These are phyloP conservation scores for Colletotrichum horii DNA, from an alignment of 2,329 filamentous ascomycete genomes.

Conservation along the genomic window DNA sequence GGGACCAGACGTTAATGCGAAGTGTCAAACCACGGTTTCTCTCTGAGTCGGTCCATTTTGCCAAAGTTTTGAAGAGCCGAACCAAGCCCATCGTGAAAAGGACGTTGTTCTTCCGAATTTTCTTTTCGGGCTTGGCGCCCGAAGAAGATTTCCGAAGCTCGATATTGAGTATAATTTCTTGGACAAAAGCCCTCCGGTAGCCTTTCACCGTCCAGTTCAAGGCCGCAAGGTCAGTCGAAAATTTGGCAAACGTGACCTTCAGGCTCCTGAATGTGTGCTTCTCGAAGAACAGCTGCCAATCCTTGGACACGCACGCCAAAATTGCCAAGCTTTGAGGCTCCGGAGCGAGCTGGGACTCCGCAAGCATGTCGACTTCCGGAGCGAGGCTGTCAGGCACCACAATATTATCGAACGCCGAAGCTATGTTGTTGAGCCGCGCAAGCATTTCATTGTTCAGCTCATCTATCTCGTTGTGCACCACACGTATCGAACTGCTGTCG, in stretches of 20 bases:
- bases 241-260: background rate
- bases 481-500: background rate
- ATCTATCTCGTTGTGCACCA: background rate
- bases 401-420: too few relatives aligned
- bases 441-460: background rate
- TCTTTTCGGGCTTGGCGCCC: background rate
- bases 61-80: background rate
- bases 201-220: background rate
- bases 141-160: background rate
- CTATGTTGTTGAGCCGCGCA: too few relatives aligned
- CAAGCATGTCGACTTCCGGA: background rate
- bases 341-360: background rate
- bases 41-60: background rate
- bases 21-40: background rate
- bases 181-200: background rate
- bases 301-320: background rate
- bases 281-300: background rate
- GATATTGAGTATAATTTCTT: background rate
- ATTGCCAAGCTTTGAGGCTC: background rate
- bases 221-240: background rate
- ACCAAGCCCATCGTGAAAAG: background rate
- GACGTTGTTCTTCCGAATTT: background rate
- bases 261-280: background rate
- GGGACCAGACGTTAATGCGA: background rate
- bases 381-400: background rate